Base-by-base conservation (phyloP, 2,329 filamentous ascomycete genomes). In the Akanthomyces muscarius region DNA sequence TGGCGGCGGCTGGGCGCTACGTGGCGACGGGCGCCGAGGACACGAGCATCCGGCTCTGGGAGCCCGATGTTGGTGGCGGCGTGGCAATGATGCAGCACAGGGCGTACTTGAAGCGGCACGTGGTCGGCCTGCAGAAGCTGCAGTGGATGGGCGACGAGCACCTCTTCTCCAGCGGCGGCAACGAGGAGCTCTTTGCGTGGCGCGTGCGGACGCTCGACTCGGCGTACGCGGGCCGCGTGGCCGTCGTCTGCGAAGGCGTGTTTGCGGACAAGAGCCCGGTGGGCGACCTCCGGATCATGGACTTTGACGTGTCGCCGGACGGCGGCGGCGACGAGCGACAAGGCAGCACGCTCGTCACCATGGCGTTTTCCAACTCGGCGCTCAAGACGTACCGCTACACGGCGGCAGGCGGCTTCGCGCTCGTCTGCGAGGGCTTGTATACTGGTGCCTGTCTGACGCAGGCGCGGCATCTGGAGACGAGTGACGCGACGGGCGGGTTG, bases 131-230 rank as follows among this genome's bases (percentile, higher is more conserved):
- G 8, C 94, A 97, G 73, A 83, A 88, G 65, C 78, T 97, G 1
- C 83, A 83, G 64, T 98, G 92, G 91, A 86, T 89, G 1, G 82
- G 85, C 53, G 84, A 88, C 2, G 74, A 79, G 1, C 89, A 89
- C 68, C 83, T 99, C 2, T 90, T 98, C 72, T 97, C 91, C 67
- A 93, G 91, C 69, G 92, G 86, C 6, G 95, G 93, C 0, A 88
- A 87, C 65, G 94, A 97, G 73, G 94, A 99, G 74, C 89, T 98
- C 66, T 94, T 89, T 69, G 83, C 93, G 13, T 99, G 95, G 94
- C 83, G 85, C 47, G 74, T 94, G 41, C 79, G 78, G 53, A 70
- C 71, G 13, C 72, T 90, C 7, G 80, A 86, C 30, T 78, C 80
- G 1, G 75, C 71, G 14, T 81, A 81, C 56, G 68, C 68, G 16